Conservation (phyloP, 2,329 filamentous ascomycete genomes). For the Alternaria postmessia region DNA sequence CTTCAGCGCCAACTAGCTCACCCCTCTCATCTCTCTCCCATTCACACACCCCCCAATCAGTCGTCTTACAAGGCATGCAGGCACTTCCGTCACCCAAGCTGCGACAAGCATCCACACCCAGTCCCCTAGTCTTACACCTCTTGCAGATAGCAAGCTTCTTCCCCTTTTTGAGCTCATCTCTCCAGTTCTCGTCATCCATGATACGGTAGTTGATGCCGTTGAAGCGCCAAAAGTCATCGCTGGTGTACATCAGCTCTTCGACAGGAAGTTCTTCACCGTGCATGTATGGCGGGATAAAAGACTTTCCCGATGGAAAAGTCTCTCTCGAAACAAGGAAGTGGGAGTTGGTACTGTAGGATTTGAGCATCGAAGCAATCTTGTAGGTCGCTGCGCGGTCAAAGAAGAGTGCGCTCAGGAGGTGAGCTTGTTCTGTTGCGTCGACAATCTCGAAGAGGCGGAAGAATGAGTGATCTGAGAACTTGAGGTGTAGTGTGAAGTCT, state of each 20-base stretch:
- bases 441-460: conserved; percentile 19
- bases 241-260: conserved; percentile 41
- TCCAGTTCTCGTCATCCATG: conserved; percentile 35
- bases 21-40: conserved; percentile 13
- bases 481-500: conserved; percentile 31
- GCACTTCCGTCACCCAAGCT: conserved; percentile 26
- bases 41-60: conserved; percentile 15
- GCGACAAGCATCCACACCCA: conserved; percentile 21
- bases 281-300: conserved; percentile 48
- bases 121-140: conserved; percentile 15
- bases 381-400: conserved; percentile 38
- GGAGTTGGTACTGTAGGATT: conserved; percentile 24
- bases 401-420: conserved; percentile 26
- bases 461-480: conserved; percentile 30
- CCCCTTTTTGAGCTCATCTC: conserved; percentile 19
- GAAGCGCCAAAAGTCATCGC: conserved; percentile 39
- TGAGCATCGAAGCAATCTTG: conserved; percentile 33
- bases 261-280: conserved; percentile 43
- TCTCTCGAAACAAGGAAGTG: conserved; percentile 36
- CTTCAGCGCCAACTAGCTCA: neutral
- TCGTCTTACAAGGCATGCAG: conserved; percentile 23
- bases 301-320: conserved; percentile 23
- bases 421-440: conserved; percentile 18
- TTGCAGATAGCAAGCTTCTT: conserved; percentile 23
- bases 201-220: conserved; percentile 34